Evolutionary conservation across 148 eudicot species (phyloP).

Genomic region (Rhododendron kiyosumense): DNA sequence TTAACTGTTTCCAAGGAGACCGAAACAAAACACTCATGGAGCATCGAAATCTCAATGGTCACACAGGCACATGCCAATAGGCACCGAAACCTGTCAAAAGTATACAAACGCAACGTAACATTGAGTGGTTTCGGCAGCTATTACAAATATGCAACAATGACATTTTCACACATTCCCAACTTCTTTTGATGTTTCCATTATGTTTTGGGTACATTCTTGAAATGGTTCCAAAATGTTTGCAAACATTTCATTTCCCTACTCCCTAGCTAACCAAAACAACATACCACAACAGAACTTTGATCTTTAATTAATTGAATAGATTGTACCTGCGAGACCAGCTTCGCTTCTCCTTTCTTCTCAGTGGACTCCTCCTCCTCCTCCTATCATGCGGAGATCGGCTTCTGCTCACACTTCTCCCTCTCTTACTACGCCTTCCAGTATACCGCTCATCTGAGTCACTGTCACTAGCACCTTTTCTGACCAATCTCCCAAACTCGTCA

Average conservation of each 20-base stretch:
- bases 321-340: slow-evolving; percentile 78
- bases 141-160: not conserved
- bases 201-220: not conserved
- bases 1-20: not conserved
- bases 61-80: not conserved
- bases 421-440: slow-evolving; percentile 49
- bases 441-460: slow-evolving; percentile 63
- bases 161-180: not conserved
- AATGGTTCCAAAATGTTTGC: not conserved
- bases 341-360: slow-evolving; percentile 64
- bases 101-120: not conserved
- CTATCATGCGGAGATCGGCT: slow-evolving; percentile 70
- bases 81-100: not conserved
- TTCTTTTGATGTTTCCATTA: not conserved
- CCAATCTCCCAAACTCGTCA: slow-evolving; percentile 88
- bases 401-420: slow-evolving; percentile 56
- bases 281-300: not conserved
- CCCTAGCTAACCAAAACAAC: not conserved
- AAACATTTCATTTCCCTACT: not conserved
- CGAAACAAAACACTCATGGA: not conserved
- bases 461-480: slow-evolving; percentile 67
- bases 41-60: not conserved
- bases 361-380: slow-evolving; percentile 57
- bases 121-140: not conserved
- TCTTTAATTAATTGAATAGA: not conserved